These are phyloP conservation scores for Fusarium miscanthi DNA, from an alignment of 2,329 filamentous ascomycete species.

Conservation along the genomic window DNA sequence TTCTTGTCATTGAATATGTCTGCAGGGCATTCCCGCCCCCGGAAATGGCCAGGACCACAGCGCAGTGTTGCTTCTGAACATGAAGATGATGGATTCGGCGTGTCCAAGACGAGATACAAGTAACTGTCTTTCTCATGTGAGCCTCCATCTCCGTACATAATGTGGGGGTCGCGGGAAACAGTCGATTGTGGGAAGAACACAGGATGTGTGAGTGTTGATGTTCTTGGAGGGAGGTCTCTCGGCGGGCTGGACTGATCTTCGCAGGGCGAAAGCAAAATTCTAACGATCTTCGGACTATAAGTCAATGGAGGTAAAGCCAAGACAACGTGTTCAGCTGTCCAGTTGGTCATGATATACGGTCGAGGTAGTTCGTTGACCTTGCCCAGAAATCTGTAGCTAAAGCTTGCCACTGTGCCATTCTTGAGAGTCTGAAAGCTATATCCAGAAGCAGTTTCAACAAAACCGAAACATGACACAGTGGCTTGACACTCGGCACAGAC, in stretches of 20 bases:
- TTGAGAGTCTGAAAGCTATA: background rate
- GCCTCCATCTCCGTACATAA: background rate
- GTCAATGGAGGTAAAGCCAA: background rate
- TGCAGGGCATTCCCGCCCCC: background rate
- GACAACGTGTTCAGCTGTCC: background rate
- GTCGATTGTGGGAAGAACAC: background rate
- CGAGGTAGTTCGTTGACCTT: background rate
- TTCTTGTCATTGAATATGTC: background rate
- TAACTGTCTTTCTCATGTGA: background rate
- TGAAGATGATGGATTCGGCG: background rate
- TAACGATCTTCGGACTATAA: background rate
- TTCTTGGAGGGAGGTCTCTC: fast-evolving
- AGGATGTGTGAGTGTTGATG: background rate
- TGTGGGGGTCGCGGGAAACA: background rate
- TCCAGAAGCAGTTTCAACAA: background rate
- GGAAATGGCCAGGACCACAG: background rate
- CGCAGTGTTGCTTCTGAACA: background rate
- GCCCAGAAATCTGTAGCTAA: background rate
- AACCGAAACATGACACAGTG: background rate
- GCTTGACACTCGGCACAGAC: background rate
- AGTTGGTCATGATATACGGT: background rate
- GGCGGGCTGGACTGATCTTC: fast-evolving
- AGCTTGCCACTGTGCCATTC: too few relatives aligned
- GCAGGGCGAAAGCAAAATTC: background rate
- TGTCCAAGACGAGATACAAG: background rate